These are phyloP conservation scores for Fusarium dlaminii DNA, from an alignment of 2,329 filamentous ascomycete genomes.

Conservation along the genomic window DNA sequence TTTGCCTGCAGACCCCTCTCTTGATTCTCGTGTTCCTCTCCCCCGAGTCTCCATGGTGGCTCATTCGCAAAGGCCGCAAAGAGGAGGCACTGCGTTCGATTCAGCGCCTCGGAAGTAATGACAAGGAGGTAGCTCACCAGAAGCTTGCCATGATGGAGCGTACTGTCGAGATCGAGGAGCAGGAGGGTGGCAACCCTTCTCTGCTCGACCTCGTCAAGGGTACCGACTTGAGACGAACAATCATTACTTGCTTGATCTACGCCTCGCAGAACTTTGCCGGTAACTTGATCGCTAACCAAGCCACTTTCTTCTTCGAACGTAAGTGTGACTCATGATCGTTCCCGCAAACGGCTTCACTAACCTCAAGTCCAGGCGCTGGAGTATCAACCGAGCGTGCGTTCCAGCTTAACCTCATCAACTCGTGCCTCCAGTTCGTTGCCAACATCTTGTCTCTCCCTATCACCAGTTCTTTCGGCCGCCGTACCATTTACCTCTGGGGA, in stretches of 20 bases:
- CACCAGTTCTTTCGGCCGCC: constrained; percentile 69
- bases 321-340: background rate
- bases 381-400: constrained; percentile 64
- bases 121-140: constrained; percentile 39
- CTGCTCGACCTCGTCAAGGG: constrained; percentile 64
- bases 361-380: constrained; percentile 63
- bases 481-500: constrained; percentile 72
- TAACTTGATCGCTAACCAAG: constrained; percentile 70
- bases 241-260: constrained; percentile 66
- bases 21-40: constrained; percentile 60
- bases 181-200: constrained; percentile 52
- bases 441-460: constrained; percentile 74
- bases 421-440: constrained; percentile 67
- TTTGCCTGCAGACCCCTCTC: constrained; percentile 53
- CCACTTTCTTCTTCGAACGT: constrained; percentile 66
- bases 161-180: constrained; percentile 62
- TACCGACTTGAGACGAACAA: constrained; percentile 62
- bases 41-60: constrained; percentile 64
- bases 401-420: constrained; percentile 70
- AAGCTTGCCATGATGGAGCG: constrained; percentile 66
- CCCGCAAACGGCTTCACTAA: background rate
- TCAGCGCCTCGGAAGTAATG: constrained; percentile 54
- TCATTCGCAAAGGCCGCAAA: constrained; percentile 58
- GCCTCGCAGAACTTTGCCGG: constrained; percentile 68
- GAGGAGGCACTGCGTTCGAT: constrained; percentile 56